Percentiles rank a stretch among this genome's conserved stretches.
phyloP scores from a whole-genome alignment of 2,329 filamentous ascomycete genomes.

The Fusarium lateritium region DNA sequence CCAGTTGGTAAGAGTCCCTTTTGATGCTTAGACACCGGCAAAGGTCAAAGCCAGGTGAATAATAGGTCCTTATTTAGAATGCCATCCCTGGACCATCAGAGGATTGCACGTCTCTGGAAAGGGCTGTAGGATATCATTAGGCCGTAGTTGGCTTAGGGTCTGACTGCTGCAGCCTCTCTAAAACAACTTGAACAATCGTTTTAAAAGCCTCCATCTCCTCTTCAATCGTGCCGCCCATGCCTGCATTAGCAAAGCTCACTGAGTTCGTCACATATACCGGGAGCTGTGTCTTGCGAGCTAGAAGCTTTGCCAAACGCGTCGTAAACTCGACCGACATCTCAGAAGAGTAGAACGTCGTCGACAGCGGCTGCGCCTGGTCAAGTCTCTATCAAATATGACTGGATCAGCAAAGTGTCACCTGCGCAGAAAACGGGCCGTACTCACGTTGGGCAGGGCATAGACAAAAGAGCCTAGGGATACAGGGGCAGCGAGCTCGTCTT shows the following conservation, averaged over 20 bases:
- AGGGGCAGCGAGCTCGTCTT: constrained; percentile 65
- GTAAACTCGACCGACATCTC: constrained; percentile 89
- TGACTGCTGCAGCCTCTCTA: constrained; percentile 49
- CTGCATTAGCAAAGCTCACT: constrained; percentile 80
- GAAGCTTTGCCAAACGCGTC: constrained; percentile 84
- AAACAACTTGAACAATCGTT: constrained; percentile 78
- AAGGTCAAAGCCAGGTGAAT: background rate
- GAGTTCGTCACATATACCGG: constrained; percentile 95
- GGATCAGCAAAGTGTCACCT: constrained; percentile 29
- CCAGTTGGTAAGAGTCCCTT: background rate
- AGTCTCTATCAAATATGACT: constrained; percentile 58
- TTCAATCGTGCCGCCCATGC: constrained; percentile 85
- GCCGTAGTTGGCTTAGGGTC: constrained; percentile 22
- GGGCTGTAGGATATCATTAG: background rate
- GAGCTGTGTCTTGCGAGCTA: constrained; percentile 79
- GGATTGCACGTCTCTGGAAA: background rate
- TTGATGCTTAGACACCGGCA: background rate
- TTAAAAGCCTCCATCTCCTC: constrained; percentile 95
- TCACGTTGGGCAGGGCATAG: constrained; percentile 92
- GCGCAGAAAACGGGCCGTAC: constrained; percentile 42
- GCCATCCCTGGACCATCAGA: background rate
- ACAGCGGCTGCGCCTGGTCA: constrained; percentile 74
- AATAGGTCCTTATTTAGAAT: background rate
- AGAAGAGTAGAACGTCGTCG: constrained; percentile 83
- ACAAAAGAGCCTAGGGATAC: constrained; percentile 88